Conservation (phyloP, 2,329 filamentous ascomycete species). For the Acrocalymma vagum region DNA sequence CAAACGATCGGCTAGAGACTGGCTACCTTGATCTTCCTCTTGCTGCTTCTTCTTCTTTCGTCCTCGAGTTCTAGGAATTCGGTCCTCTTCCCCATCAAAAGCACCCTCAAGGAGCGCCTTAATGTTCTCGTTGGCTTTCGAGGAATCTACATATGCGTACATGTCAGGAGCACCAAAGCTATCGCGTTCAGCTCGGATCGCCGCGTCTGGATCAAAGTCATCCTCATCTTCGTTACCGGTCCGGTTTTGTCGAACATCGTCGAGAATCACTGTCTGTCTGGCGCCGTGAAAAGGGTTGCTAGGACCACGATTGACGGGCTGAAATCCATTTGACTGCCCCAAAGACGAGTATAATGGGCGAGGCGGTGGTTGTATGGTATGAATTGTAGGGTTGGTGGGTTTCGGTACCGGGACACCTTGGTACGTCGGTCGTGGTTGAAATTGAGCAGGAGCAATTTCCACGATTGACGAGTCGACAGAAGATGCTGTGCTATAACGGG, state of each 20-base stretch:
- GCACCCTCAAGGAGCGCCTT: slow-evolving; percentile 85
- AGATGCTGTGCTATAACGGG: slow-evolving; percentile 36
- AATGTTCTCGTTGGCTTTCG: slow-evolving; percentile 77
- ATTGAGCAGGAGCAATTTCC: slow-evolving; percentile 45
- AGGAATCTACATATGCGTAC: slow-evolving; percentile 72
- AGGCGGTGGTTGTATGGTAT: slow-evolving; percentile 59
- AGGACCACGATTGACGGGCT: slow-evolving; percentile 45
- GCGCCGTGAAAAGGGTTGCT: slow-evolving; percentile 37
- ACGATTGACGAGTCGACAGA: slow-evolving; percentile 42
- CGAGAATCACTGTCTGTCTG: slow-evolving; percentile 51
- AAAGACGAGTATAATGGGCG: slow-evolving; percentile 63
- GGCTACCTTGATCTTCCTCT: slow-evolving; percentile 44
- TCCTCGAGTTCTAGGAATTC: slow-evolving; percentile 54
- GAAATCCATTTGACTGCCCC: slow-evolving; percentile 49
- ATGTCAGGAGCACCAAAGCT: slow-evolving; percentile 64
- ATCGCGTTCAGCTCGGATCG: slow-evolving; percentile 54
- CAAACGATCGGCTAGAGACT: slow-evolving; percentile 54
- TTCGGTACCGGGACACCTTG: slow-evolving; percentile 55
- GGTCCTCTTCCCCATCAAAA: slow-evolving; percentile 76
- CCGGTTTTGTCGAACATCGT: slow-evolving; percentile 39
- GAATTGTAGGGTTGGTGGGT: slow-evolving; percentile 55
- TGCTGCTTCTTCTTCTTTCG: slow-evolving; percentile 53
- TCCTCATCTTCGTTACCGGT: slow-evolving; percentile 55
- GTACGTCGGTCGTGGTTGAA: slow-evolving; percentile 35
- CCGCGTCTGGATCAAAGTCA: slow-evolving; percentile 57